Percentiles rank a stretch among this genome's conserved stretches.
phyloP scores from a whole-genome alignment of 495 filamentous ascomycete species.

The Cryomyces minteri region DNA sequence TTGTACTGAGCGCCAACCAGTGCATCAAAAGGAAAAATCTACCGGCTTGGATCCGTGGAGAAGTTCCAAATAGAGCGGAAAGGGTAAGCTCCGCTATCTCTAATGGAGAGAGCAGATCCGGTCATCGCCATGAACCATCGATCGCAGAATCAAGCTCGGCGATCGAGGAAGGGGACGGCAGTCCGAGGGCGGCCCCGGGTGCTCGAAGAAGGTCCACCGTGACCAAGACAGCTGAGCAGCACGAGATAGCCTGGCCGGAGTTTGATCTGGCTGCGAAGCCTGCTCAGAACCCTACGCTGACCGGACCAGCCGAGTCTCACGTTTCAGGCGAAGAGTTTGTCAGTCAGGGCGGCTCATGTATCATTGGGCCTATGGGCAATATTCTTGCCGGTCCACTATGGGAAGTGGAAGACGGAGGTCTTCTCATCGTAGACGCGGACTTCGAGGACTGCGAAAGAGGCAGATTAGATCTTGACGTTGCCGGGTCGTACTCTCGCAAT shows the following conservation, averaged over 20 bases:
- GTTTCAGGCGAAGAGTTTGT: conserved; percentile 26
- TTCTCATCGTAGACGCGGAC: conserved; percentile 33
- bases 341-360: conserved; percentile 63
- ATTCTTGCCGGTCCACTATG: conserved; percentile 66
- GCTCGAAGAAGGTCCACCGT: not conserved
- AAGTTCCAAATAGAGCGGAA: not conserved
- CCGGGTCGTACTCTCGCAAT: conserved; percentile 63
- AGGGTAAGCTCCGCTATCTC: conserved; percentile 12
- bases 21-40: conserved; percentile 42
- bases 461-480: conserved; percentile 47
- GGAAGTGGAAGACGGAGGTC: conserved; percentile 48
- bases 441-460: conserved; percentile 47
- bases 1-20: conserved; percentile 80
- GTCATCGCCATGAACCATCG: not conserved
- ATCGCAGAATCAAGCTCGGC: not conserved
- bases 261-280: not conserved
- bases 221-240: not conserved
- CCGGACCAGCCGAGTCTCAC: not conserved
- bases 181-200: not conserved
- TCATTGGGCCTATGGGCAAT: conserved; percentile 62
- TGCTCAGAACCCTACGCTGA: not conserved
- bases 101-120: conserved; percentile 18
- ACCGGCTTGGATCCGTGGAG: conserved; percentile 33
- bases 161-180: conserved; percentile 24
- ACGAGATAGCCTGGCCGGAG: not conserved